Conservation (phyloP, 2,329 filamentous ascomycete species). For the Ilyonectria mors-panacis region DNA sequence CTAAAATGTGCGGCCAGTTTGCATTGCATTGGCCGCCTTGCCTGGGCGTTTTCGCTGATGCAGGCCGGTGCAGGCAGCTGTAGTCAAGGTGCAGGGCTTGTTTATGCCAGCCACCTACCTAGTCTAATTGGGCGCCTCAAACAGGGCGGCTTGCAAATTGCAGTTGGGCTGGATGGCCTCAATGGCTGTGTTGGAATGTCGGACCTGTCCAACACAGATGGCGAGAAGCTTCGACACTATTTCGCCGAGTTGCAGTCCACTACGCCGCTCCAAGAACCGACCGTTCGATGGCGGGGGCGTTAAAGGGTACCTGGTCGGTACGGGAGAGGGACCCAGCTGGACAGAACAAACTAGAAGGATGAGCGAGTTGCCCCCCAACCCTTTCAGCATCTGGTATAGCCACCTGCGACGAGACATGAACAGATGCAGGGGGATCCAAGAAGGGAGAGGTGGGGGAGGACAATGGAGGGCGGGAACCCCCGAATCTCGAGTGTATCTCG, state of each 20-base stretch:
- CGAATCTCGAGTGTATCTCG: background rate
- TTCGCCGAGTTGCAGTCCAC: background rate
- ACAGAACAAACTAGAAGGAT: slow-evolving; percentile 21
- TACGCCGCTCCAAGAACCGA: background rate
- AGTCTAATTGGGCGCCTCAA: background rate
- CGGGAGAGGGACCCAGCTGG: slow-evolving; percentile 7
- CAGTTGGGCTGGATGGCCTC: slow-evolving; percentile 14
- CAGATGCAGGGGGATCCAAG: background rate
- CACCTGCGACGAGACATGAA: slow-evolving; percentile 3
- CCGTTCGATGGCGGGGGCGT: slow-evolving; percentile 17
- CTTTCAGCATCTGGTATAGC: background rate
- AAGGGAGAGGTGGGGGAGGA: background rate
- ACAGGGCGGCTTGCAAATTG: background rate
- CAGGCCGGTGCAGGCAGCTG: slow-evolving; percentile 15
- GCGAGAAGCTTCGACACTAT: slow-evolving; percentile 46
- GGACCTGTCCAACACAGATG: slow-evolving; percentile 9
- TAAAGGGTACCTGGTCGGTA: slow-evolving; percentile 23
- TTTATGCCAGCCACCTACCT: background rate
- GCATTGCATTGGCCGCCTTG: background rate
- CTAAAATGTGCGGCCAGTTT: background rate
- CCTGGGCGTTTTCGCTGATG: background rate
- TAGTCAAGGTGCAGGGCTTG: background rate
- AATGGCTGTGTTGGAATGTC: background rate
- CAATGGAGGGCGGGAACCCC: background rate
- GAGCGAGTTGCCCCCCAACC: slow-evolving; percentile 10